These are phyloP conservation scores for Fusarium euwallaceae DNA, from an alignment of 2,329 filamentous ascomycete species.

Conservation along the genomic window DNA sequence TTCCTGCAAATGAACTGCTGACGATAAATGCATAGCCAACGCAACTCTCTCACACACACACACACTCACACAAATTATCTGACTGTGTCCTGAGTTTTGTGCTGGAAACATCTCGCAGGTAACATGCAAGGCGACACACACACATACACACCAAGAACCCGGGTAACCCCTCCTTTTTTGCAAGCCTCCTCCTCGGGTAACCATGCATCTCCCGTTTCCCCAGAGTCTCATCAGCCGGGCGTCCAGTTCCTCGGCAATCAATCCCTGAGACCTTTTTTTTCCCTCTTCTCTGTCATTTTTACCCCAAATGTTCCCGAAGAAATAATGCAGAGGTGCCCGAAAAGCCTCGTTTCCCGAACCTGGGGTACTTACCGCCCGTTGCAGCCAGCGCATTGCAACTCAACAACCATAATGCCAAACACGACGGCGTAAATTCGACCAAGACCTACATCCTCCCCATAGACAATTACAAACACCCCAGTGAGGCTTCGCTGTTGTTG, in stretches of 20 bases:
- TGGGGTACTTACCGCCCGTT: neutral
- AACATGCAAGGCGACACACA: neutral
- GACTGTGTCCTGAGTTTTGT: neutral
- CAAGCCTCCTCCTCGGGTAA: constrained; percentile 89
- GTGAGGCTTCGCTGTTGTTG: constrained; percentile 11
- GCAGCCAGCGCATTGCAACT: neutral
- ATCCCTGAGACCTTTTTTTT: neutral
- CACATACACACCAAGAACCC: neutral
- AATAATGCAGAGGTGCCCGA: neutral
- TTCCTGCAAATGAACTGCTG: neutral
- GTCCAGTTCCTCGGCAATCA: constrained; percentile 12
- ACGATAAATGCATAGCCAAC: neutral
- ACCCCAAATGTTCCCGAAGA: neutral
- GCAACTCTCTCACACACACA: neutral
- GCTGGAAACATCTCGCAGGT: neutral
- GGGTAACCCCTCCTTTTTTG: neutral
- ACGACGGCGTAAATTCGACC: neutral
- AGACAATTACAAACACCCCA: neutral
- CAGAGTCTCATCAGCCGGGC: constrained; percentile 3
- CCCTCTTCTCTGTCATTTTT: neutral
- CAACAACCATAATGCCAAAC: neutral
- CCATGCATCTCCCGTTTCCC: constrained; percentile 10
- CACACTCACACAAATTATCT: neutral
- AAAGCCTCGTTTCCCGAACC: neutral
- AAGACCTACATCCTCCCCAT: too few species aligned